Percentiles rank a stretch among this genome's conserved stretches.
Conservation (phyloP, 1,139 yeast genomes). For the Eremothecium cymbalariae region DNA sequence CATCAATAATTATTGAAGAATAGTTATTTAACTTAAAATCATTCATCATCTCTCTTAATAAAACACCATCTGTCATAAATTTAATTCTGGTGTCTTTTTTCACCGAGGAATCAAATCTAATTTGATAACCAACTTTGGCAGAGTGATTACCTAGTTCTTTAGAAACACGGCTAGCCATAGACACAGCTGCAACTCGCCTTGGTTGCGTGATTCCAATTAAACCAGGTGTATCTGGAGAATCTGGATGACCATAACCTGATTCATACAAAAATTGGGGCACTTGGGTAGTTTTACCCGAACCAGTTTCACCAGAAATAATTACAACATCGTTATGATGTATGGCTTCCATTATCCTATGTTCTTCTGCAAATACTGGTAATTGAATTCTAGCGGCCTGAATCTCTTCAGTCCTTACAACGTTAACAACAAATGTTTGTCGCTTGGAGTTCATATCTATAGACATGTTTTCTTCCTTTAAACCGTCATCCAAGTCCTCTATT, state of each 20-base stretch:
- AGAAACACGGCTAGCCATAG: constrained; percentile 88
- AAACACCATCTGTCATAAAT: constrained; percentile 98
- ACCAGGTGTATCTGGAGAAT: constrained; percentile 64
- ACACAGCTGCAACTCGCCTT: constrained; percentile 95
- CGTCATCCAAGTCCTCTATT: constrained; percentile 59
- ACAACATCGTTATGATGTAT: constrained; percentile 86
- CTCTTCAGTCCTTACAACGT: constrained; percentile 54
- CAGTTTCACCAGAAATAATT: constrained; percentile 88
- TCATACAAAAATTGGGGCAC: constrained; percentile 75
- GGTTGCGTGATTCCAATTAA: constrained; percentile 97
- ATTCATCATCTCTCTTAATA: constrained; percentile 82
- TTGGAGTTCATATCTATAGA: constrained; percentile 47
- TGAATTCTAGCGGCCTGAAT: constrained; percentile 60
- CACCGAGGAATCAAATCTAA: constrained; percentile 76
- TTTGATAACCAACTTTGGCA: constrained; percentile 75
- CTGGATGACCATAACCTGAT: constrained; percentile 70
- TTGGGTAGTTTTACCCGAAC: constrained; percentile 78
- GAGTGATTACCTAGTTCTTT: constrained; percentile 78
- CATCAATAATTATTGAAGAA: constrained; percentile 84
- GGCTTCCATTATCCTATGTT: constrained; percentile 92
- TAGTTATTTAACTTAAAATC: constrained; percentile 77
- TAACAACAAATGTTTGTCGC: constrained; percentile 61
- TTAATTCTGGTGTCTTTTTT: constrained; percentile 70
- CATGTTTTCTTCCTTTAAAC: constrained; percentile 48
- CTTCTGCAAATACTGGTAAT: constrained; percentile 86